phyloP scores from a whole-genome alignment of 768 basidiomycete genomes.

The Psilocybe tampanensis region DNA sequence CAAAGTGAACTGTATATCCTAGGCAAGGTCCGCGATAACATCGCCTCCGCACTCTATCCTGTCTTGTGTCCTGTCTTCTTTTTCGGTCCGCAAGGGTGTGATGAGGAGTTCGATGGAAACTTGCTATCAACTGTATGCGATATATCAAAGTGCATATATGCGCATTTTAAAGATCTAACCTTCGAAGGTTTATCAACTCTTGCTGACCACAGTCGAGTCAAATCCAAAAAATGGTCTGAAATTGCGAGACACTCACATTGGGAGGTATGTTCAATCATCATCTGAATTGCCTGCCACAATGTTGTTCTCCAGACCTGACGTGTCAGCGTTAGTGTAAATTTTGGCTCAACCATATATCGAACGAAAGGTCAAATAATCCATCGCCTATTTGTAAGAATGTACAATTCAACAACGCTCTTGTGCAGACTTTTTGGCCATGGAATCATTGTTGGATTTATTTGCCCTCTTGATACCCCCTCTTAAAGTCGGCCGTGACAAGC shows the following conservation, averaged over 20 bases:
- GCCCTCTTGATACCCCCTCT: slow-evolving; percentile 55
- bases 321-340: slow-evolving; percentile 20
- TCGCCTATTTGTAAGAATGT: background rate
- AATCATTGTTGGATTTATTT: slow-evolving; percentile 58
- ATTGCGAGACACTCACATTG: slow-evolving; percentile 46
- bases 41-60: slow-evolving; percentile 21
- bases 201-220: slow-evolving; percentile 48
- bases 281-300: background rate
- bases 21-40: slow-evolving; percentile 19
- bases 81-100: background rate
- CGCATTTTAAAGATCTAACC: background rate
- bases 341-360: slow-evolving; percentile 51
- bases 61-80: slow-evolving; percentile 25
- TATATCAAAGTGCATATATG: slow-evolving; percentile 19
- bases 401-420: background rate
- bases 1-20: slow-evolving; percentile 10
- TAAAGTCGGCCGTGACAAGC: slow-evolving; percentile 35
- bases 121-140: background rate
- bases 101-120: slow-evolving; percentile 14
- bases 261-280: slow-evolving; percentile 49
- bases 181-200: slow-evolving; percentile 51
- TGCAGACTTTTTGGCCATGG: slow-evolving; percentile 58
- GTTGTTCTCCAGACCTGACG: background rate
- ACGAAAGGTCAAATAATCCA: slow-evolving; percentile 42
- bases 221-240: slow-evolving; percentile 44